These are phyloP conservation scores for Pseudopediastrum boryanum DNA, from an alignment of 139 green algal species.

Conservation along the genomic window DNA sequence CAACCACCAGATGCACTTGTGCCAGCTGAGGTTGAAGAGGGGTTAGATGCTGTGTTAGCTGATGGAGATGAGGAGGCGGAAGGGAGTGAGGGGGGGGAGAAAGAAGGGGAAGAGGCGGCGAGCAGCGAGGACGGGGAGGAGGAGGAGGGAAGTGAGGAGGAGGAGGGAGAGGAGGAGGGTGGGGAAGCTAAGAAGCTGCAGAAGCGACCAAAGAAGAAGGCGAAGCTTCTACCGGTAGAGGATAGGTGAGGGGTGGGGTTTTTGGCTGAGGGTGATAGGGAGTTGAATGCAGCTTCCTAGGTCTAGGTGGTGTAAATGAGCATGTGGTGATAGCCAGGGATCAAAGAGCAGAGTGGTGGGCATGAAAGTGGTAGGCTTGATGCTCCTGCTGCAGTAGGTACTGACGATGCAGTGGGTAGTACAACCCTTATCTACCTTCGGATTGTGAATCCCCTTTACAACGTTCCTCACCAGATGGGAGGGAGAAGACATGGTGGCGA, in stretches of 20 bases:
- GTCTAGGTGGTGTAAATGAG: too few relatives aligned
- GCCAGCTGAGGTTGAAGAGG: slow-evolving; percentile 41
- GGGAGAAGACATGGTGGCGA: too few relatives aligned
- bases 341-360: too few relatives aligned
- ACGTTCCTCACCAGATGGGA: too few relatives aligned
- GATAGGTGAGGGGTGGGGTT: slow-evolving; percentile 9
- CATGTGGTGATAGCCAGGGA: too few relatives aligned
- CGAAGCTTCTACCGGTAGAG: slow-evolving; percentile 20
- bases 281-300: too few relatives aligned
- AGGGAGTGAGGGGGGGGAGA: neutral
- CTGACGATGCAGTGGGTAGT: neutral
- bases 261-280: neutral
- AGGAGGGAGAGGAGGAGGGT: neutral
- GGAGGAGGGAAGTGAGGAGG: slow-evolving; percentile 1
- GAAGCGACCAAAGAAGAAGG: neutral
- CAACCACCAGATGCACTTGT: too few relatives aligned
- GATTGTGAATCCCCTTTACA: too few relatives aligned
- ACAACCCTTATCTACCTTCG: too few relatives aligned
- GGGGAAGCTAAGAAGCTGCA: slow-evolving; percentile 14
- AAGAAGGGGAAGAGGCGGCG: slow-evolving; percentile 14
- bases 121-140: slow-evolving; percentile 11
- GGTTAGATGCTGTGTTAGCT: slow-evolving; percentile 42
- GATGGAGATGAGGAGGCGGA: slow-evolving; percentile 17
- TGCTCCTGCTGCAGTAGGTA: neutral
- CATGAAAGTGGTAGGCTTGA: too few relatives aligned